Conservation (phyloP, 2,329 filamentous ascomycete species). For the Magnaporthiopsis rhizophila region DNA sequence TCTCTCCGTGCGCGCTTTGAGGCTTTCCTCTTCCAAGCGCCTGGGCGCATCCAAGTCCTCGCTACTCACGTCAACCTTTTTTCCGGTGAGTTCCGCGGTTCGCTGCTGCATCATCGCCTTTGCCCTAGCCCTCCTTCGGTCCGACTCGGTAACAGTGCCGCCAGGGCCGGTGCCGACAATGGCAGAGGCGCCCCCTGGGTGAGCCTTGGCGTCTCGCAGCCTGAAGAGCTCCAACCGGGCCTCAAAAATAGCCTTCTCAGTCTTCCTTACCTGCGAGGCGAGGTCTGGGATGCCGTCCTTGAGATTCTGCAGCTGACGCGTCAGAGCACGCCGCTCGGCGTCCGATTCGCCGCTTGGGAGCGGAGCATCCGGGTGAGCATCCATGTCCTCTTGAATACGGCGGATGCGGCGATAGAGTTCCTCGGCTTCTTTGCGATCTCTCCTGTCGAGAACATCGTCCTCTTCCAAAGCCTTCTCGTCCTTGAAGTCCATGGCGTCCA, state of each 20-base stretch:
- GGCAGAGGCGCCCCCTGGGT: conserved; percentile 70
- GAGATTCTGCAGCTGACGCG: conserved; percentile 79
- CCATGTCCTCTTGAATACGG: conserved; percentile 89
- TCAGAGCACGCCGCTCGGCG: conserved; percentile 76
- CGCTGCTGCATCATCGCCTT: conserved; percentile 99
- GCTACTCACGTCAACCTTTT: conserved; percentile 59
- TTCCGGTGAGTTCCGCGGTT: conserved; percentile 83
- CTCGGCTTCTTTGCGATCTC: conserved; percentile 86
- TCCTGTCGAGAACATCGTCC: conserved; percentile 82
- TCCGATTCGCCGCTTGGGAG: conserved; percentile 70
- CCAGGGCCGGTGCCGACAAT: conserved; percentile 92
- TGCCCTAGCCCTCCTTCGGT: conserved; percentile 87
- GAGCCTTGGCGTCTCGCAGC: conserved; percentile 82
- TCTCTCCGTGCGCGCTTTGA: conserved; percentile 72
- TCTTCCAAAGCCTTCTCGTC: conserved; percentile 87
- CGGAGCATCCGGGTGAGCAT: conserved; percentile 73
- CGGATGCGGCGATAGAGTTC: conserved; percentile 90
- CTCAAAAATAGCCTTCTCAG: conserved; percentile 89
- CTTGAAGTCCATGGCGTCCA: conserved; percentile 94
- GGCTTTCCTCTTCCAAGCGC: conserved; percentile 81
- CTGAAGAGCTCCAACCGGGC: conserved; percentile 88
- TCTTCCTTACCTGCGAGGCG: conserved; percentile 82
- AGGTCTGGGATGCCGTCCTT: conserved; percentile 87
- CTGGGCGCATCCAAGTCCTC: conserved; percentile 75
- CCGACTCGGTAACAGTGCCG: conserved; percentile 82